A percentile compares a stretch with the other conserved stretches of the same genome.
Evolutionary conservation across 1,284 basidiomycete genomes (phyloP).

Genomic region (Papiliotrema laurentii): DNA sequence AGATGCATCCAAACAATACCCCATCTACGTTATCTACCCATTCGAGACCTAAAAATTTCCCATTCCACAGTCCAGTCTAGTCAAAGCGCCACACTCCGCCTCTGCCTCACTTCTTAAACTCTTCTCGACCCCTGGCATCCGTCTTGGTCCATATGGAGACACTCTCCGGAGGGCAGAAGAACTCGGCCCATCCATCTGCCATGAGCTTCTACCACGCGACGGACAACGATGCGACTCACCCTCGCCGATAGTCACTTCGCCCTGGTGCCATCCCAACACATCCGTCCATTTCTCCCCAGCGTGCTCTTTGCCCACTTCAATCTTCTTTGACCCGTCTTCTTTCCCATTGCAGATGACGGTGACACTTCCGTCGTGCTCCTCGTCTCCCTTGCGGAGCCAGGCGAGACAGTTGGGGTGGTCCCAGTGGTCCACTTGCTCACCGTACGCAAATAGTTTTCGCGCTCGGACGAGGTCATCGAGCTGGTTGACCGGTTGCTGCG

Average conservation of each 20-base stretch:
- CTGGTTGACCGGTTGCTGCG: conserved; percentile 50
- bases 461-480: conserved; percentile 54
- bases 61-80: neutral
- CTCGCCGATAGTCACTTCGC: conserved; percentile 54
- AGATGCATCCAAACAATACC: too few relatives aligned
- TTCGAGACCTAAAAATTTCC: too few relatives aligned
- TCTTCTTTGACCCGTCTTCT: conserved; percentile 48
- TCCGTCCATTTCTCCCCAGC: conserved; percentile 57
- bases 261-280: conserved; percentile 55
- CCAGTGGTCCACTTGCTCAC: conserved; percentile 53
- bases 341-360: conserved; percentile 48
- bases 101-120: conserved; percentile 41
- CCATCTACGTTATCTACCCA: too few relatives aligned
- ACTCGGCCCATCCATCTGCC: conserved; percentile 55
- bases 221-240: conserved; percentile 19
- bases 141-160: conserved; percentile 54
- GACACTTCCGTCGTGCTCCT: conserved; percentile 53
- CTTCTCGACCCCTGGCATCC: conserved; percentile 51
- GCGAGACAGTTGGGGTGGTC: conserved; percentile 53
- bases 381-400: conserved; percentile 55
- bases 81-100: neutral
- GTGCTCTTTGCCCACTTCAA: conserved; percentile 54
- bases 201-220: neutral
- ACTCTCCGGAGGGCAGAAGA: conserved; percentile 50
- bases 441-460: conserved; percentile 55